These are phyloP conservation scores for Punctularia strigosozonata DNA, from an alignment of 768 basidiomycete species.

Conservation along the genomic window DNA sequence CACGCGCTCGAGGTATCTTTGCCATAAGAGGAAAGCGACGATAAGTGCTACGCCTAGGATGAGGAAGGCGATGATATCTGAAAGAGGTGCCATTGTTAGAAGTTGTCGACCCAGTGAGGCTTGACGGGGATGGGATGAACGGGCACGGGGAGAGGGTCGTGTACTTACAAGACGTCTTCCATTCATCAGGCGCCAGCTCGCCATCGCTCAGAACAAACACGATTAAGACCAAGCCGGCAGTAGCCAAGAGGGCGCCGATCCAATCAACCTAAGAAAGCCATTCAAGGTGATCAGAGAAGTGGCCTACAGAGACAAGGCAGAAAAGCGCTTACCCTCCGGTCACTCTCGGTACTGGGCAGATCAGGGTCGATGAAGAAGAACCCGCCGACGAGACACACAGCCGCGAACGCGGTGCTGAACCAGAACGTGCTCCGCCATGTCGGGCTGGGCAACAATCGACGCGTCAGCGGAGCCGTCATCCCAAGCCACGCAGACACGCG, in stretches of 20 bases:
- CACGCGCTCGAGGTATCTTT: slow-evolving; percentile 40
- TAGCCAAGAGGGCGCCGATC: slow-evolving; percentile 59
- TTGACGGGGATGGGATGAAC: not conserved
- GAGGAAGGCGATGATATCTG: slow-evolving; percentile 64
- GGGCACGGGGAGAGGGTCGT: not conserved
- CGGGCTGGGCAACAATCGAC: slow-evolving; percentile 2
- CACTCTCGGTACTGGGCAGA: slow-evolving; percentile 15
- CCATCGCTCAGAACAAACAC: slow-evolving; percentile 67
- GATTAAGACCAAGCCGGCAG: slow-evolving; percentile 55
- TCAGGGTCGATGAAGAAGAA: slow-evolving; percentile 55
- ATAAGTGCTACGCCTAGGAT: slow-evolving; percentile 48
- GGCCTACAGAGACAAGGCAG: slow-evolving; percentile 23
- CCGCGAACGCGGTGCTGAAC: slow-evolving; percentile 44
- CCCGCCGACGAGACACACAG: slow-evolving; percentile 39
- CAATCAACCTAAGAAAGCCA: too few relatives aligned
- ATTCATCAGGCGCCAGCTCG: slow-evolving; percentile 42
- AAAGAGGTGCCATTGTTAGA: slow-evolving; percentile 3
- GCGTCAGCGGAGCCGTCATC: not conserved
- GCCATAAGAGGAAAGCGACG: slow-evolving; percentile 51
- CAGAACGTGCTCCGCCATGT: slow-evolving; percentile 66
- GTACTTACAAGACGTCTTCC: slow-evolving; percentile 43
- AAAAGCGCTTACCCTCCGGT: slow-evolving; percentile 18
- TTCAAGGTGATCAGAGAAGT: too few relatives aligned
- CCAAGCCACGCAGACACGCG: slow-evolving; percentile 5
- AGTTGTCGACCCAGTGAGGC: not conserved